Evolutionary conservation across 1,139 yeast genomes (phyloP).

Genomic region (Taphrina communis): DNA sequence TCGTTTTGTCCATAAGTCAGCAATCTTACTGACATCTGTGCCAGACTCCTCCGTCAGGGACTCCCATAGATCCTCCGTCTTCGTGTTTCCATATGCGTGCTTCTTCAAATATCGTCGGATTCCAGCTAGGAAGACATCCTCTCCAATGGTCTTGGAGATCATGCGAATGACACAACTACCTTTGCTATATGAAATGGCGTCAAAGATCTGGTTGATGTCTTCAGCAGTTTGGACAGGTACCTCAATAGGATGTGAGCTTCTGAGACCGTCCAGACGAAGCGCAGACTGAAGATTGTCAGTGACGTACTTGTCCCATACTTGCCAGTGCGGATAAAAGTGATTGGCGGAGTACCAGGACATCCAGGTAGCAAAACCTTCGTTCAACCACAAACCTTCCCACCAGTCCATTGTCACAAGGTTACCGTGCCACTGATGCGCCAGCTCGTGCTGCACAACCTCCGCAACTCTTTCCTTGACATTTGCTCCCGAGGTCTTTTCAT

Average conservation of each 20-base stretch:
- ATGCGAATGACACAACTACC: constrained; percentile 81
- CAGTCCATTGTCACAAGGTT: constrained; percentile 90
- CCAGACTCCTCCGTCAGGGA: constrained; percentile 76
- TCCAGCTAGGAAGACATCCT: constrained; percentile 75
- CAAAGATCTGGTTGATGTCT: constrained; percentile 86
- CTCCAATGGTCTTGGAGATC: constrained; percentile 78
- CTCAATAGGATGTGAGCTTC: constrained; percentile 85
- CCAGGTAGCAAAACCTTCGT: constrained; percentile 88
- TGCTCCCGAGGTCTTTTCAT: constrained; percentile 69
- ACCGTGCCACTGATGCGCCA: constrained; percentile 95
- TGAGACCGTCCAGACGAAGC: constrained; percentile 70
- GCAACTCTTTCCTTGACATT: constrained; percentile 77
- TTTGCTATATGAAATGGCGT: constrained; percentile 80
- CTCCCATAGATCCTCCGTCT: constrained; percentile 79
- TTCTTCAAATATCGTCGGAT: constrained; percentile 73
- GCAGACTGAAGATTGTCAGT: constrained; percentile 74
- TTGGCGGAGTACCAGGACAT: constrained; percentile 83
- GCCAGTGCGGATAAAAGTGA: constrained; percentile 82
- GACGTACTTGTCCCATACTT: constrained; percentile 76
- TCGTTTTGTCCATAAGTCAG: constrained; percentile 82
- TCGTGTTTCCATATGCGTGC: constrained; percentile 76
- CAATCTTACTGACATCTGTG: constrained; percentile 70
- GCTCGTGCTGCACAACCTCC: constrained; percentile 86
- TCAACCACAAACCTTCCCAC: constrained; percentile 94
- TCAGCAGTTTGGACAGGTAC: constrained; percentile 81